Evolutionary conservation across 495 filamentous ascomycete species (phyloP), one percentile per base, ranked within the genome.

Genomic region (Aspergillus mulundensis): DNA sequence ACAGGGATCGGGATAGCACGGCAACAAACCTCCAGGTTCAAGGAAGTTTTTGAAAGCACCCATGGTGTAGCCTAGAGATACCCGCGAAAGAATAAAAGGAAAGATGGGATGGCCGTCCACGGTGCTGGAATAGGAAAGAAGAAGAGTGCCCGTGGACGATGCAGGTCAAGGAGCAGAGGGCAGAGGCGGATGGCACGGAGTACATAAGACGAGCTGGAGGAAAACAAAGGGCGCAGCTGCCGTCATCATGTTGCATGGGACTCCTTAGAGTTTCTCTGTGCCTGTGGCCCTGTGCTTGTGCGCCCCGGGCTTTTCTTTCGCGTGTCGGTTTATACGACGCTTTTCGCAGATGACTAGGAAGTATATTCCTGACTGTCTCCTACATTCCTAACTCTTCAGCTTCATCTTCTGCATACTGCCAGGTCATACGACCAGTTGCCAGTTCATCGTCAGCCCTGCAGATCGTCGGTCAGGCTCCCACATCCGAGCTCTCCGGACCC

Each of bases 11-110:
- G 25, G 7, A 38, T 3, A 45, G 11, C 6, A 15, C 14, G 39
- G 18, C 38, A n/a, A 68, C 65, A 44, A n/a, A 65, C 65, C 59
- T 28, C 39, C 50, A 14, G 65, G 65, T 45, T 65, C 65, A 7
- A 63, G n/a, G 24, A 67, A 23, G 42, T 61, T 61, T 32, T 61
- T 60, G 7, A 64, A 36, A 1, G 32, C 16, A 2, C 60, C 60
- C 61, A 67, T 67, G 18, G 14, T 50, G 40, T 40, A 28, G 19
- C 25, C 20, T 45, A 42, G 44, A 7, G 24, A 43, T 38, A 28
- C n/a, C 10, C 28, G 28, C 10, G 28, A 10, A 36, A 19, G 14
- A 25, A 23, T 30, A 41, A 21, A 30, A 41, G 21, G 10, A 53
- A 53, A 43, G 38, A 43, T 28, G 38, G 23, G 16, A 36, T 23